A percentile compares a stretch with the other conserved stretches of the same genome.
phyloP scores from a whole-genome alignment of 2,329 filamentous ascomycete species.

The Aplosporella prunicola region DNA sequence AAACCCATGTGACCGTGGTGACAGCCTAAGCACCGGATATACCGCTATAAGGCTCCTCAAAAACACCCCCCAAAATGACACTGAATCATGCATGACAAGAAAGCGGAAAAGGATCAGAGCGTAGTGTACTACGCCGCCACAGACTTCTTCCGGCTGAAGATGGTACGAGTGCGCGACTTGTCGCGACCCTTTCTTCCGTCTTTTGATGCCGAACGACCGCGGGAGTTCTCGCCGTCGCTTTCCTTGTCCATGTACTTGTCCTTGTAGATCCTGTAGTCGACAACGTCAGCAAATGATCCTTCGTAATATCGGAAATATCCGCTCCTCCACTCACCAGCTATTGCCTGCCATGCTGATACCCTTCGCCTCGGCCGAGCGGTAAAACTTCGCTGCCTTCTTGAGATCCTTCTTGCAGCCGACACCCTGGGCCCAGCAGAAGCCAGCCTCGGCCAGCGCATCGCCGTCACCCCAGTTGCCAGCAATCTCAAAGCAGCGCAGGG shows the following conservation, averaged over 20 bases:
- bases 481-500: constrained; percentile 90
- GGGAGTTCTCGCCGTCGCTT: constrained; percentile 27
- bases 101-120: too few relatives aligned
- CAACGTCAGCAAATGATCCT: constrained; percentile 13
- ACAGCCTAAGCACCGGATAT: too few relatives aligned
- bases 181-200: constrained; percentile 56
- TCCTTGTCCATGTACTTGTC: constrained; percentile 68
- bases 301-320: constrained; percentile 8
- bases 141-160: constrained; percentile 57
- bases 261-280: constrained; percentile 74
- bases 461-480: constrained; percentile 92
- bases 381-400: constrained; percentile 86
- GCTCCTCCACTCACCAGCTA: constrained; percentile 72
- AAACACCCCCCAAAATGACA: too few relatives aligned
- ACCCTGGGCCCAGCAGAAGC: constrained; percentile 91
- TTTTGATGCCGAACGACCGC: constrained; percentile 37
- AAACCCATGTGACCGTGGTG: too few relatives aligned
- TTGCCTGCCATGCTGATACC: constrained; percentile 98
- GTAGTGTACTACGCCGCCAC: constrained; percentile 14
- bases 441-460: constrained; percentile 87
- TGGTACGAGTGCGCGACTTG: constrained; percentile 65
- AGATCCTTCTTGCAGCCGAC: constrained; percentile 92
- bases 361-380: constrained; percentile 81
- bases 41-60: too few relatives aligned
- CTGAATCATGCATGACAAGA: too few relatives aligned